phyloP scores from a whole-genome alignment of 2,329 filamentous ascomycete species.

The Sarocladiaceae sp. region DNA sequence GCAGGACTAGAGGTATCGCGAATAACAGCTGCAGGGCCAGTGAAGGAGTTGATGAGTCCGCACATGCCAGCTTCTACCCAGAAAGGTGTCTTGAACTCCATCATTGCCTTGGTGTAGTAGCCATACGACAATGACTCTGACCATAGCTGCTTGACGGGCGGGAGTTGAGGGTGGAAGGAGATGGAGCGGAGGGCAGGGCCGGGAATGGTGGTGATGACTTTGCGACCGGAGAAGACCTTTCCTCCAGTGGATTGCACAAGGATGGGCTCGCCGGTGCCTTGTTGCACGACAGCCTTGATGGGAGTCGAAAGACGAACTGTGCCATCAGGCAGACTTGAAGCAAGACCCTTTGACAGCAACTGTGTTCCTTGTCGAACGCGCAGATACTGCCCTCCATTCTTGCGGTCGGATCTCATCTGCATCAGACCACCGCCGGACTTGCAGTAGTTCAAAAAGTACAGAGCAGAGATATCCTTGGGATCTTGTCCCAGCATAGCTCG shows the following conservation, averaged over 20 bases:
- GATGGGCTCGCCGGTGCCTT: constrained; percentile 20
- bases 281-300: constrained; percentile 26
- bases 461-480: constrained; percentile 42
- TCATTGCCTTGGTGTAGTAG: constrained; percentile 48
- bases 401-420: constrained; percentile 47
- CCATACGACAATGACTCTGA: constrained; percentile 33
- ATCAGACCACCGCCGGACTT: constrained; percentile 46
- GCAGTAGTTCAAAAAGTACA: constrained; percentile 54
- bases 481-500: constrained; percentile 48
- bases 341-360: constrained; percentile 31
- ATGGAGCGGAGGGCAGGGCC: constrained; percentile 41
- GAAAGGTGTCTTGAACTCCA: constrained; percentile 34
- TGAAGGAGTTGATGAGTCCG: constrained; percentile 40
- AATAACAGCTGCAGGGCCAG: constrained; percentile 39
- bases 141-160: constrained; percentile 29
- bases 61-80: constrained; percentile 34
- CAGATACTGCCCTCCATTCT: constrained; percentile 49
- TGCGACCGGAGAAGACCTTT: constrained; percentile 29
- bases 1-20: constrained; percentile 35
- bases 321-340: constrained; percentile 24
- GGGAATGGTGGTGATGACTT: constrained; percentile 45
- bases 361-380: constrained; percentile 44
- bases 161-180: constrained; percentile 42
- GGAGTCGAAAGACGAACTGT: constrained; percentile 24
- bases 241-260: constrained; percentile 14